Evolutionary conservation across 2,329 filamentous ascomycete species (phyloP).

Genomic region (Sporothrix mexicana): DNA sequence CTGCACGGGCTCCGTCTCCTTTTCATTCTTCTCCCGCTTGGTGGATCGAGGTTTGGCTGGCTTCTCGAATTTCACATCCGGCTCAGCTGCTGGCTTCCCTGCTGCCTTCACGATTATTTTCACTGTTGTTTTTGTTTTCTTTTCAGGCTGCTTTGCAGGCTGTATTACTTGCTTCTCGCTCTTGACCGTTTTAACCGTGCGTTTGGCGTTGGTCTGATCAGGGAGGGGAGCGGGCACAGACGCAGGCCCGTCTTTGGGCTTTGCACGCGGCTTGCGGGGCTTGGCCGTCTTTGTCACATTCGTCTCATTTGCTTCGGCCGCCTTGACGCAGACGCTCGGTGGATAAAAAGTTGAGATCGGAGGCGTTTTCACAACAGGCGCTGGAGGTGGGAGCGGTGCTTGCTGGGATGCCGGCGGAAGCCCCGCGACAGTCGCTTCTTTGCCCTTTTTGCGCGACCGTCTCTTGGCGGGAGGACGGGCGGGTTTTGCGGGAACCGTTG

Average conservation of each 20-base stretch:
- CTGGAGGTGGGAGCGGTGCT: too few relatives aligned
- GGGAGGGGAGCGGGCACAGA: not conserved
- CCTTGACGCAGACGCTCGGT: not conserved
- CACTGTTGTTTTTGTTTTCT: not conserved
- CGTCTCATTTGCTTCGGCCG: not conserved
- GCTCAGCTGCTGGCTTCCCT: not conserved
- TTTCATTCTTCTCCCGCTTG: not conserved
- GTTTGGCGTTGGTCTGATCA: not conserved
- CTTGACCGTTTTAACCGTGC: not conserved
- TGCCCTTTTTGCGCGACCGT: not conserved
- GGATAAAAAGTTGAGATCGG: not conserved
- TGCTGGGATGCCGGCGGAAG: too few relatives aligned
- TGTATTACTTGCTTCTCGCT: not conserved
- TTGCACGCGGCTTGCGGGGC: conserved; percentile 17
- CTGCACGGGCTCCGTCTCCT: not conserved
- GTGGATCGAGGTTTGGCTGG: not conserved
- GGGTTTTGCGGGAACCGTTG: not conserved
- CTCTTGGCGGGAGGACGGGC: not conserved
- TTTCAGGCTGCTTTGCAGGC: not conserved
- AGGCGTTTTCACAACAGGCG: not conserved
- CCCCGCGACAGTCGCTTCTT: too few relatives aligned
- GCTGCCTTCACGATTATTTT: not conserved
- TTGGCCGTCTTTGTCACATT: not conserved
- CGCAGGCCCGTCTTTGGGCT: not conserved
- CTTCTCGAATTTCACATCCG: not conserved